A percentile compares a stretch with the other conserved stretches of the same genome.
phyloP scores from a whole-genome alignment of 164 flowering plant species.

The Piper longum region DNA sequence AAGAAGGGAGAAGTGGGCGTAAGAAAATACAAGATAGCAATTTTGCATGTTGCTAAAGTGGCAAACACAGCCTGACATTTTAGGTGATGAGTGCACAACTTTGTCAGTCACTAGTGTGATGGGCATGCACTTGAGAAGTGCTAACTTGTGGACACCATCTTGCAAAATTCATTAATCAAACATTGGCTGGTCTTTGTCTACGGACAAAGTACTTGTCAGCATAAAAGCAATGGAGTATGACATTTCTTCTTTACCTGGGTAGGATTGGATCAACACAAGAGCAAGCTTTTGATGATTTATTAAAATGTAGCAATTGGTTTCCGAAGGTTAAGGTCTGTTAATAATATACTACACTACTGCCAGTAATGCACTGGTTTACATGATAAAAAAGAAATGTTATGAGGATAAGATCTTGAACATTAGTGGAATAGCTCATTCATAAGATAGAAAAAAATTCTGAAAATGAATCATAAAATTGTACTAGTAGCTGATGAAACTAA shows the following conservation, averaged over 20 bases:
- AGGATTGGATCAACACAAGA: neutral
- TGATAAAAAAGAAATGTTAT: no score
- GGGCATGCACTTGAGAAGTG: conserved; percentile 1
- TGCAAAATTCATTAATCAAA: neutral
- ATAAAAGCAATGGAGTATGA: neutral
- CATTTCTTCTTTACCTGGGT: neutral
- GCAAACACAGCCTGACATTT: neutral
- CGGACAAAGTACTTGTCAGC: neutral
- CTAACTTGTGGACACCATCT: neutral
- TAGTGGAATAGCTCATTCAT: no score
- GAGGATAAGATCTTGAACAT: no score
- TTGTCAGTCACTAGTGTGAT: neutral
- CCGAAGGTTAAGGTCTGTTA: no score
- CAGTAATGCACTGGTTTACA: no score
- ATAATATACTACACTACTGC: no score
- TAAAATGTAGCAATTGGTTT: neutral
- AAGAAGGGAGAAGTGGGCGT: neutral
- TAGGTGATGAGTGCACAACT: neutral
- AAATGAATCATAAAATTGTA: no score
- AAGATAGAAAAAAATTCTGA: no score
- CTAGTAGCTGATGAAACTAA: no score
- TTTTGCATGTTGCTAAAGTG: neutral
- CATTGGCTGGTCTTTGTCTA: neutral
- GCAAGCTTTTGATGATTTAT: neutral
- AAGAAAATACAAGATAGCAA: neutral